Conservation (phyloP, 139 green algal species). For the Zygnema circumcarinatum region DNA sequence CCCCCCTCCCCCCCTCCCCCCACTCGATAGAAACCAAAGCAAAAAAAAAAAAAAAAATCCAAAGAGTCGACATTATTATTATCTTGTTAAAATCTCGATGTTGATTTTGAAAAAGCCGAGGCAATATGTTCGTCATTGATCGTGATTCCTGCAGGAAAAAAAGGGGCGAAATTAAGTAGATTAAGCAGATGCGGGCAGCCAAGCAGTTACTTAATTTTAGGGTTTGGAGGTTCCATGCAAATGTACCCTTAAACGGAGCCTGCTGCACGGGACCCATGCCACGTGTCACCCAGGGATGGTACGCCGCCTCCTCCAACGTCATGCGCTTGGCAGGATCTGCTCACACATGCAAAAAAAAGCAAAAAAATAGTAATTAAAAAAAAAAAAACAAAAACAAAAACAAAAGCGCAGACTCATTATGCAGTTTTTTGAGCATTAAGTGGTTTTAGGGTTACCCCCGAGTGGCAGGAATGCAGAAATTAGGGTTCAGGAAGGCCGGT, state of each 20-base stretch:
- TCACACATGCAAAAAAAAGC: not conserved
- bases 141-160: conserved; percentile 8
- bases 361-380: not conserved
- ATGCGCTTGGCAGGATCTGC: conserved; percentile 28
- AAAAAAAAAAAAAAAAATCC: no score
- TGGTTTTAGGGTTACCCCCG: no score
- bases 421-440: not conserved
- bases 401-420: not conserved
- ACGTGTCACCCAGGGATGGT: not conserved
- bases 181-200: not conserved
- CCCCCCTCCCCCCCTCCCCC: no score
- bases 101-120: conserved; percentile 21
- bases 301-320: not conserved
- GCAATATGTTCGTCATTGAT: conserved; percentile 9
- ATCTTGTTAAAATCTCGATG: not conserved
- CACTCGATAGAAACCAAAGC: no score
- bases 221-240: not conserved
- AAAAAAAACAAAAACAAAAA: not conserved
- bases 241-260: not conserved
- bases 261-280: conserved; percentile 17
- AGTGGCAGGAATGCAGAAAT: no score
- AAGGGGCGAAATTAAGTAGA: no score
- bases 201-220: no score
- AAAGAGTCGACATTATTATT: no score
- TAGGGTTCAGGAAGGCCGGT: no score